Percentiles rank a stretch among this genome's conserved stretches.
phyloP scores from a whole-genome alignment of 164 flowering plant species.

The Sedum album region DNA sequence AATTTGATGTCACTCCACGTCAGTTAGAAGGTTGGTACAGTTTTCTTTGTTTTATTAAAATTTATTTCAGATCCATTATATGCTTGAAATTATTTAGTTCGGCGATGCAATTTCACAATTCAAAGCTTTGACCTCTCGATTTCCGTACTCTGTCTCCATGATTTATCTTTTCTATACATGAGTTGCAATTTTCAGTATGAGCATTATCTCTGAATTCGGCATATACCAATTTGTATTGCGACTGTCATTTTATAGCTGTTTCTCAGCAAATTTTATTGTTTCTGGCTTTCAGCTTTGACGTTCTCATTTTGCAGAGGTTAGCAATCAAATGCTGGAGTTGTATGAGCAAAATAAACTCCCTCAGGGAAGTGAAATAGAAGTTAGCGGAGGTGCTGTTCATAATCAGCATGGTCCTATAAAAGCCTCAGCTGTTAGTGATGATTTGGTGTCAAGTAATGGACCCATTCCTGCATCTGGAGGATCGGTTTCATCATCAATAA shows the following conservation, averaged over 20 bases:
- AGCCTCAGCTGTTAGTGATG: constrained; percentile 38
- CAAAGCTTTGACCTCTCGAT: no score
- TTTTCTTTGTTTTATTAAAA: no score
- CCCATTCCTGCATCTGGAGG: no score
- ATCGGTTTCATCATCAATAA: constrained; percentile 13
- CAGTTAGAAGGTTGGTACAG: no score
- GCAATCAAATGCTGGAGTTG: constrained; percentile 96
- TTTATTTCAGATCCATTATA: no score
- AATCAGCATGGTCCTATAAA: constrained; percentile 30
- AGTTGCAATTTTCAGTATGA: background rate
- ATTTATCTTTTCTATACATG: no score
- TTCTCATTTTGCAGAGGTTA: constrained; percentile 66
- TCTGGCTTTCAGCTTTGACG: constrained; percentile 3
- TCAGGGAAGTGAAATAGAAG: constrained; percentile 71
- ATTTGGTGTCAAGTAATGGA: constrained; percentile 18
- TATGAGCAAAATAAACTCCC: constrained; percentile 85
- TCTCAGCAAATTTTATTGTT: background rate
- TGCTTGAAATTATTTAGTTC: no score
- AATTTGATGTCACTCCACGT: no score
- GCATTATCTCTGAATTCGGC: no score
- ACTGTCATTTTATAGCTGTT: background rate
- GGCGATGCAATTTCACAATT: no score
- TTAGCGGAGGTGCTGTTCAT: constrained; percentile 39
- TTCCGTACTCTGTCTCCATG: no score
- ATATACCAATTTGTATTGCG: background rate